Evolutionary conservation across 192 early-diverging fungal species (phyloP), one percentile per base, ranked within the genome.

Genomic region (Dissophora ornata): DNA sequence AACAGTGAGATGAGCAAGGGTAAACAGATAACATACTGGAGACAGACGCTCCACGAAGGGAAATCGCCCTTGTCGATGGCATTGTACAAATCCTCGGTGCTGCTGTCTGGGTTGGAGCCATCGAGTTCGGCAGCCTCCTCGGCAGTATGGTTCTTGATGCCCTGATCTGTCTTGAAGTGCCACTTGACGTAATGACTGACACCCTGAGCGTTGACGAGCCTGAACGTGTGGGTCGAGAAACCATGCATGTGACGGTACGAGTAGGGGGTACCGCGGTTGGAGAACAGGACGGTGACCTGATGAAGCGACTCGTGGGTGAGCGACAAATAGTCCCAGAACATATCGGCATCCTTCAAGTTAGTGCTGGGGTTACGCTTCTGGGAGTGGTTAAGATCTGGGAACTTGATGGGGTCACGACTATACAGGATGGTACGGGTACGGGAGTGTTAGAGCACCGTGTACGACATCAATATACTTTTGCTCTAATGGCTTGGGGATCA

Each of bases 181-280:
- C 91, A 93, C 84, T 95, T 95, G 84, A 92, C 92, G 51, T 91
- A 91, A 33, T 82, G 80, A 80, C 79, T 83, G 38, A 87, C 79
- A 41, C 92, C 94, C 29, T 90, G 67, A 36, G 79, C 81, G 69
- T 89, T 84, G 53, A 95, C 90, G 26, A 94, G 81, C 65, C 88
- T 90, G 56, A 92, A 83, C 26, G 92, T 85, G 79, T 95, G 93
- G 60, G 88, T 89, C 28, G 88, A 90, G 82, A 86, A 95, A 41
- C 92, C 94, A 80, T 93, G 83, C 88, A 95, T 93, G 80, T 91
- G 86, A 52, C 94, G 90, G 84, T 79, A 92, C n/a, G 87, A 88
- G 64, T 89, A 81, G 28, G 94, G 94, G 16, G 89, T 92, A 54
- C 90, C 90, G 74, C 93, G 93, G 87, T 95, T 89, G n/a, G 89